These are phyloP conservation scores for Aulographum hederae DNA, from an alignment of 2,329 filamentous ascomycete species.

Conservation along the genomic window DNA sequence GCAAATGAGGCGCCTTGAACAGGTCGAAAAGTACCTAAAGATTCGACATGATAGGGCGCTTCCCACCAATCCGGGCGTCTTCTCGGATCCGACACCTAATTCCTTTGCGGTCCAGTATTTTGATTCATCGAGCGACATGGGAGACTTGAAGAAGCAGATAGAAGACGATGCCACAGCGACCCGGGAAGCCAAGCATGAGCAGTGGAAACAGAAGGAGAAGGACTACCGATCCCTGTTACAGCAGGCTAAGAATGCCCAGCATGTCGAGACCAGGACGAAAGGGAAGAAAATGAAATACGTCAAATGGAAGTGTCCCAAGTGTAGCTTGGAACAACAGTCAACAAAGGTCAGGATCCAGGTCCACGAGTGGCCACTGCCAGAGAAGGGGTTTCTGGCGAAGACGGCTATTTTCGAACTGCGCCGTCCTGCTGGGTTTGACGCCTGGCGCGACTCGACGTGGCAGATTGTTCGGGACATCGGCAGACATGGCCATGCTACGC, in stretches of 20 bases:
- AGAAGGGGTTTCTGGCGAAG: conserved; percentile 15
- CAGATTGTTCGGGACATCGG: conserved; percentile 22
- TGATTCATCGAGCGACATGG: conserved; percentile 11
- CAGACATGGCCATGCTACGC: conserved; percentile 8
- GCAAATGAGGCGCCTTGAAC: conserved; percentile 33
- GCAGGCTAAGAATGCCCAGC: too few relatives aligned
- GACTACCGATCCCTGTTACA: too few relatives aligned
- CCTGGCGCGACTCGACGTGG: conserved; percentile 37
- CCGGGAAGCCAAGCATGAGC: too few relatives aligned
- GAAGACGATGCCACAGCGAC: too few relatives aligned
- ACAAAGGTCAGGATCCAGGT: conserved; percentile 25
- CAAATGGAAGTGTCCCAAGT: too few relatives aligned
- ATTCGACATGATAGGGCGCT: conserved; percentile 6
- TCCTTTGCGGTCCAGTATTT: conserved; percentile 32
- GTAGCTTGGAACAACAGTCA: conserved; percentile 17
- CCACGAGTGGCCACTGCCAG: conserved; percentile 33
- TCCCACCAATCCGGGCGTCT: conserved; percentile 21
- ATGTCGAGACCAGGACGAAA: too few relatives aligned
- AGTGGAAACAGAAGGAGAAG: too few relatives aligned
- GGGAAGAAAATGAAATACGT: too few relatives aligned
- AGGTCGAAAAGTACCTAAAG: conserved; percentile 27
- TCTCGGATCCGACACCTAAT: conserved; percentile 22
- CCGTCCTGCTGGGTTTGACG: conserved; percentile 24
- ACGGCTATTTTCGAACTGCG: conserved; percentile 33
- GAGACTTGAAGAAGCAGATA: too few relatives aligned